A percentile compares a stretch with the other conserved stretches of the same genome.
phyloP scores from a whole-genome alignment of 257 asterid species.

The Nicotiana otophora region DNA sequence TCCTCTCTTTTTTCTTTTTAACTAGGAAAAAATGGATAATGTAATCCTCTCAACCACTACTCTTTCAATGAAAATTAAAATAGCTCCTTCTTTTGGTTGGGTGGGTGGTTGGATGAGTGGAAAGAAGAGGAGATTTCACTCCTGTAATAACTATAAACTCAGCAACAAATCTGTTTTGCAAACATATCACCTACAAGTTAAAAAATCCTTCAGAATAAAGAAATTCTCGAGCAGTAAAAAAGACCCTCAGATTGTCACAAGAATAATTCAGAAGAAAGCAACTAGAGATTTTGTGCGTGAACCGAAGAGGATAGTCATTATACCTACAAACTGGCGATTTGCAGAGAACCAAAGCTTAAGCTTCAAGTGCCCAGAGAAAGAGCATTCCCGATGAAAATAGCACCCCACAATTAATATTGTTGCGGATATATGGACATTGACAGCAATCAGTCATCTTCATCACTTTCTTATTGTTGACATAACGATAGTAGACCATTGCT shows the following conservation, averaged over 20 bases:
- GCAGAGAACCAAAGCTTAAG: neutral
- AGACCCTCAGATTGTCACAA: neutral
- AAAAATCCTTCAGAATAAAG: too few relatives aligned
- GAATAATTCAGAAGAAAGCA: neutral
- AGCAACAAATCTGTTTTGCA: too few relatives aligned
- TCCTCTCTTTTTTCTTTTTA: too few relatives aligned
- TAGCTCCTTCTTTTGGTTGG: too few relatives aligned
- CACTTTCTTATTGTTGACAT: slow-evolving; percentile 53
- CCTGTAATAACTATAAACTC: too few relatives aligned
- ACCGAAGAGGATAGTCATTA: neutral
- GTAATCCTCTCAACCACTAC: too few relatives aligned
- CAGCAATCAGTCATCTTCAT: slow-evolving; percentile 31
- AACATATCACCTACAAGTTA: too few relatives aligned
- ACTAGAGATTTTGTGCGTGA: neutral
- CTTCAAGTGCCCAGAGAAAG: neutral
- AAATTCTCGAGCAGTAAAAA: neutral
- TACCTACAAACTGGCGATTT: neutral
- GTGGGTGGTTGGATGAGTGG: too few relatives aligned
- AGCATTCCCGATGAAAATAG: neutral
- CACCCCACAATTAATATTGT: neutral
- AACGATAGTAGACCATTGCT: slow-evolving; percentile 41
- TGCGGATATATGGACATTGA: neutral
- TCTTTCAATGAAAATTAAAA: too few relatives aligned
- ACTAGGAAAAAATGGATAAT: too few relatives aligned
- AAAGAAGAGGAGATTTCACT: too few relatives aligned